Evolutionary conservation across 1,284 basidiomycete species (phyloP).

Genomic region (Naganishia sp.): DNA sequence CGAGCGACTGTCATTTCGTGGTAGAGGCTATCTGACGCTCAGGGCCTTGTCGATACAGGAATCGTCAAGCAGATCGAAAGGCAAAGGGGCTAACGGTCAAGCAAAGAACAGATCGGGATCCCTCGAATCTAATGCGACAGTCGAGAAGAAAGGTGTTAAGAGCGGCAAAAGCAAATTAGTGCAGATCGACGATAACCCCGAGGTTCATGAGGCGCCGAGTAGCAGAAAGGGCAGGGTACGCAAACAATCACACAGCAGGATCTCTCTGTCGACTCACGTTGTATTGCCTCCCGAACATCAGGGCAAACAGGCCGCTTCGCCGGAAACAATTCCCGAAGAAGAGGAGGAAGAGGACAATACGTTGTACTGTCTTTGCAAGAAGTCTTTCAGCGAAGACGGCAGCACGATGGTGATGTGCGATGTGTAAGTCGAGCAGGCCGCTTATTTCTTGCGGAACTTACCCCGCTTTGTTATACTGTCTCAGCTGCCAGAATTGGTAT

Average conservation of each 20-base stretch:
- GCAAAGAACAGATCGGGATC: constrained; percentile 11
- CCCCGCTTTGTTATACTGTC: neutral
- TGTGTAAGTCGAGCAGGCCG: constrained; percentile 34
- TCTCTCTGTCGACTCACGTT: neutral
- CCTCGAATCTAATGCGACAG: constrained; percentile 7
- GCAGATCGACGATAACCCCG: constrained; percentile 17
- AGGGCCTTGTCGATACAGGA: neutral
- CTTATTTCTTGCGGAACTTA: neutral
- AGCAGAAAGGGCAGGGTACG: constrained; percentile 17
- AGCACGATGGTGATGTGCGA: constrained; percentile 50
- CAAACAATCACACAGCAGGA: neutral
- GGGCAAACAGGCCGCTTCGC: constrained; percentile 3
- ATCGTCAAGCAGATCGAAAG: constrained; percentile 7
- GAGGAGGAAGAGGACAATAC: constrained; percentile 28
- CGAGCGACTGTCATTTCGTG: too few relatives aligned
- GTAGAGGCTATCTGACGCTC: neutral
- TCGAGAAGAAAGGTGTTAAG: constrained; percentile 12
- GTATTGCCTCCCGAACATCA: neutral
- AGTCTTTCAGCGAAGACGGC: constrained; percentile 44
- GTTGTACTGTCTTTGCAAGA: constrained; percentile 48
- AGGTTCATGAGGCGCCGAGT: constrained; percentile 8
- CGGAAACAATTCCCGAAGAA: constrained; percentile 4
- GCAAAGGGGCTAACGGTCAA: constrained; percentile 9
- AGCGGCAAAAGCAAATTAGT: constrained; percentile 13
- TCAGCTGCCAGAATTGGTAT: constrained; percentile 51